These are phyloP conservation scores for Scheffersomyces ergatensis DNA, from an alignment of 805 yeast species.

Conservation along the genomic window DNA sequence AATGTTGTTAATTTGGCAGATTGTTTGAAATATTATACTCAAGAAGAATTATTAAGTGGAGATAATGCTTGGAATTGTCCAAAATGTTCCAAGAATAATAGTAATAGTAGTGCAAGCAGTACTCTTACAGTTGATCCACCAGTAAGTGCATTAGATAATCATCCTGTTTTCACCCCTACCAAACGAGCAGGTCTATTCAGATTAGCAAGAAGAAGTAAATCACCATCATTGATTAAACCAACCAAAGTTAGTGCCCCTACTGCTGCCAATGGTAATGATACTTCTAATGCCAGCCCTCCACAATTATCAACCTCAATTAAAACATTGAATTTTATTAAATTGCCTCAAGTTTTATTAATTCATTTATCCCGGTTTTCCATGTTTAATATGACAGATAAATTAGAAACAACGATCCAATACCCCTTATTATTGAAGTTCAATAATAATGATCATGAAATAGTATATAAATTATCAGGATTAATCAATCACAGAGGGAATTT, in stretches of 20 bases:
- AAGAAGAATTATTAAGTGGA: constrained; percentile 64
- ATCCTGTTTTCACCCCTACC: constrained; percentile 37
- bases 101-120: constrained; percentile 1
- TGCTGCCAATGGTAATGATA: too few relatives aligned
- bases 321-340: constrained; percentile 26
- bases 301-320: constrained; percentile 10
- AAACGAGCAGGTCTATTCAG: constrained; percentile 34
- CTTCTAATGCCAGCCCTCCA: constrained; percentile 6
- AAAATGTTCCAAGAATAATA: constrained; percentile 45
- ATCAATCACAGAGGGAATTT: constrained; percentile 72
- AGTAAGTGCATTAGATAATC: constrained; percentile 23
- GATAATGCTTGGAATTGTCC: constrained; percentile 89
- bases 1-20: constrained; percentile 51
- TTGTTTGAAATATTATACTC: constrained; percentile 59
- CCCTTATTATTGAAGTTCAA: constrained; percentile 54
- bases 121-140: constrained; percentile 1
- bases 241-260: too few relatives aligned
- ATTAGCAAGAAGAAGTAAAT: constrained; percentile 31
- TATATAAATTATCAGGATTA: constrained; percentile 58
- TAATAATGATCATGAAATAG: constrained; percentile 26
- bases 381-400: constrained; percentile 53
- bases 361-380: constrained; percentile 44
- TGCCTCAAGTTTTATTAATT: constrained; percentile 37
- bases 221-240: constrained; percentile 17
- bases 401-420: constrained; percentile 48